phyloP scores from a whole-genome alignment of 176 grass and related monocot species.

The Thinopyrum elongatum region DNA sequence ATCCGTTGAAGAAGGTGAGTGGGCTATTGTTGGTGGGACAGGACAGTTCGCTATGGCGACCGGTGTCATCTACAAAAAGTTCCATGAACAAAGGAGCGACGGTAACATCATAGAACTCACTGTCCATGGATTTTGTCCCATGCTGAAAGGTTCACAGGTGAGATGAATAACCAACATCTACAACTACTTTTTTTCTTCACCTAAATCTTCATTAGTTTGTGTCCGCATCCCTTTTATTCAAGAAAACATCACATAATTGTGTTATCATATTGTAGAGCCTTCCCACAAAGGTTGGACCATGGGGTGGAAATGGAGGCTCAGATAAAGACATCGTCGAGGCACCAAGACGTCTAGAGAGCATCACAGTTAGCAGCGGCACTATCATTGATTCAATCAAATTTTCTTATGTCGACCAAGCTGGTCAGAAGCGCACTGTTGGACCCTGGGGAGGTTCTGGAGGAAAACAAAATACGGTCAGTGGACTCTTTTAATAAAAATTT shows the following conservation, averaged over 20 bases:
- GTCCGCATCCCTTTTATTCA: too few species aligned
- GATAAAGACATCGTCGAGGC: background rate
- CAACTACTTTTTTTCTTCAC: too few species aligned
- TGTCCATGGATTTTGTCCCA: background rate
- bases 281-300: background rate
- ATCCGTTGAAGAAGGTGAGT: background rate
- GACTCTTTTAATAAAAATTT: background rate
- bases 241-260: background rate
- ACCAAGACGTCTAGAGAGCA: background rate
- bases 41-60: background rate
- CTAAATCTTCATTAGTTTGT: too few species aligned
- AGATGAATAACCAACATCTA: too few species aligned
- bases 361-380: background rate
- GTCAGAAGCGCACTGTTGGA: background rate
- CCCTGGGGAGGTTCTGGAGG: background rate
- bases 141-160: background rate
- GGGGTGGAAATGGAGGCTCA: background rate
- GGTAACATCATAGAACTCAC: background rate
- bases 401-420: background rate
- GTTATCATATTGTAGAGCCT: background rate
- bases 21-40: constrained; percentile 23
- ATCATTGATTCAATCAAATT: background rate
- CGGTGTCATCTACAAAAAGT: constrained; percentile 6
- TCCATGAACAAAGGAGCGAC: background rate
- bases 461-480: background rate